A percentile compares a stretch with the other conserved stretches of the same genome.
These are phyloP conservation scores for Pinus tabuliformis DNA, from an alignment of 75 land plant genomes.

Conservation along the genomic window DNA sequence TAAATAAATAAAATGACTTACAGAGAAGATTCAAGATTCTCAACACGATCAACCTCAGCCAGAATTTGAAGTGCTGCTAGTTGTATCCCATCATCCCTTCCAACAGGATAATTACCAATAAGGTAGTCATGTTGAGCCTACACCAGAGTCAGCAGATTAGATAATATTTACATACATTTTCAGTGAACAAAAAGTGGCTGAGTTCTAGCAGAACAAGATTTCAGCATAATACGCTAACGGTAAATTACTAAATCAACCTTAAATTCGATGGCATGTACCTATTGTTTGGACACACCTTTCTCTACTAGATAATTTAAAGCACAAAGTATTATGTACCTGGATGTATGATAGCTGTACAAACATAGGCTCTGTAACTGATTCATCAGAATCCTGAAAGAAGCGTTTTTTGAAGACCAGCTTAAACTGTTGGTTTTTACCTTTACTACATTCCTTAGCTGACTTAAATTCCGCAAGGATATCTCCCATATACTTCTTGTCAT, in stretches of 20 bases:
- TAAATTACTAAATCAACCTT: too few species aligned
- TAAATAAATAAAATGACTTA: conserved; percentile 1
- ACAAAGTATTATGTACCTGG: conserved; percentile 12
- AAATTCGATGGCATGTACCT: too few species aligned
- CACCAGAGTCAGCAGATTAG: background rate
- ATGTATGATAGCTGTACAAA: conserved; percentile 21
- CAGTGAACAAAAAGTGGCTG: background rate
- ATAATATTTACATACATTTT: background rate
- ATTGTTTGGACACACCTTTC: background rate
- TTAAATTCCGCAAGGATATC: conserved; percentile 27
- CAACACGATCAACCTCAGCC: conserved; percentile 14
- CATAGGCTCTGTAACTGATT: conserved; percentile 25
- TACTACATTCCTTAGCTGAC: conserved; percentile 16
- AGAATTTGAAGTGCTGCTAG: conserved; percentile 33
- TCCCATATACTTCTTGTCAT: conserved; percentile 30
- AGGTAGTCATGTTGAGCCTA: conserved; percentile 32
- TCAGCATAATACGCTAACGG: background rate
- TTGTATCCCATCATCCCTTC: conserved; percentile 33
- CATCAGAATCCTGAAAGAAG: conserved; percentile 23
- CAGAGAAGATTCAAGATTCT: conserved; percentile 9
- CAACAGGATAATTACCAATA: conserved; percentile 37
- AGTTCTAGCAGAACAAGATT: conserved; percentile 1
- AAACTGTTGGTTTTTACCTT: conserved; percentile 19
- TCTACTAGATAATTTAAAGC: background rate
- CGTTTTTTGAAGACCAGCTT: conserved; percentile 32